Evolutionary conservation across 1,284 basidiomycete genomes (phyloP).

Genomic region (Marasmius oreades): DNA sequence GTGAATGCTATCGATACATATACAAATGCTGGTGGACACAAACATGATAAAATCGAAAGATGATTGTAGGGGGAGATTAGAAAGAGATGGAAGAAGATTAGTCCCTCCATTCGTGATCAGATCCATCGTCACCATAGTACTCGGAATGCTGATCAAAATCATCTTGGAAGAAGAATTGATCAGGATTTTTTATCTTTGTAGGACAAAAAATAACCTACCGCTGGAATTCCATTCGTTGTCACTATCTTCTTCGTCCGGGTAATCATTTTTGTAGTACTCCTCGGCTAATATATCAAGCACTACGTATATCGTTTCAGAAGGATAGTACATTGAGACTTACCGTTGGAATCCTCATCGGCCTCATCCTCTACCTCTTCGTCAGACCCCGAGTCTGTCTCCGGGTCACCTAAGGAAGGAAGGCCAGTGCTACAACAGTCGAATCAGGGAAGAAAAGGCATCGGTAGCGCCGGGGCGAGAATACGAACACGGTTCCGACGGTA

Average conservation of each 20-base stretch:
- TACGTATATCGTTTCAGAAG: not conserved
- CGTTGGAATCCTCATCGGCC: conserved; percentile 79
- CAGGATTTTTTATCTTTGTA: not conserved
- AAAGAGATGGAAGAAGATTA: not conserved
- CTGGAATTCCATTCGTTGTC: conserved; percentile 23
- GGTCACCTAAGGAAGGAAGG: conserved; percentile 50
- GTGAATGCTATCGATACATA: not conserved
- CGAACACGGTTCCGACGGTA: conserved; percentile 51
- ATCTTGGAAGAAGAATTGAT: conserved; percentile 26
- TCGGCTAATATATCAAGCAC: conserved; percentile 46
- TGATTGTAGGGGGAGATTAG: too few relatives aligned
- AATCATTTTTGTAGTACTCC: conserved; percentile 79
- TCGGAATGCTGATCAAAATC: conserved; percentile 45
- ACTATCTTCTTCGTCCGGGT: conserved; percentile 65
- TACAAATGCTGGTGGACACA: not conserved
- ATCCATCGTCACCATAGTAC: conserved; percentile 28
- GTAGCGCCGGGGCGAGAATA: conserved; percentile 52
- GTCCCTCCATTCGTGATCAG: conserved; percentile 26
- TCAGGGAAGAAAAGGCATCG: not conserved
- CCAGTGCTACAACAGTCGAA: conserved; percentile 46
- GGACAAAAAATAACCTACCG: conserved; percentile 30
- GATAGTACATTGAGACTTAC: conserved; percentile 33
- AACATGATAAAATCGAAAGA: too few relatives aligned
- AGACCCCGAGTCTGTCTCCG: conserved; percentile 35
- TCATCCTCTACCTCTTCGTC: conserved; percentile 59